Base-by-base conservation (phyloP, 495 filamentous ascomycete species). In the Extremus antarcticus region DNA sequence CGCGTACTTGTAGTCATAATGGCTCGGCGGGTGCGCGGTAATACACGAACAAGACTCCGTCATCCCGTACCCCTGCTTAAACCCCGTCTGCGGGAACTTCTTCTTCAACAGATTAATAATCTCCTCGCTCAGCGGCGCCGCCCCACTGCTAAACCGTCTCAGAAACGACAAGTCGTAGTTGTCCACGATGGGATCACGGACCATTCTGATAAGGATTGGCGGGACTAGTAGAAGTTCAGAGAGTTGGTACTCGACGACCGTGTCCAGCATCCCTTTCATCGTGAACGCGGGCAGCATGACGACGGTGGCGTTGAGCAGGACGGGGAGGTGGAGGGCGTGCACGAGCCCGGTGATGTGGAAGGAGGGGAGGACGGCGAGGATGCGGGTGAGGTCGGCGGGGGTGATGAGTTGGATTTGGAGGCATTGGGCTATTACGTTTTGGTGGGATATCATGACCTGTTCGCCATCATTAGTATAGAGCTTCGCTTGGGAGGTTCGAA, bases 61-160 rank as follows among this genome's bases (percentile, higher is more conserved):
- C 74, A 87, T 82, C 15, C 85, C 84, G 57, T 87, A 87, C 1
- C 80, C 64, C 50, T 86, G 77, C 61, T 83, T 79, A 65, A 86
- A 85, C 0, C 81, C 80, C 13, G 78, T 81, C 25, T 75, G 66
- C 2, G 80, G 77, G 60, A 84, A 84, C 19, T 77, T 77, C 55
- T 74, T 68, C 50, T 77, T 54, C 0, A 84, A 69, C 38, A 74
- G 70, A 39, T 78, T 74, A 17, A 86, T 73, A 17, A 87, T 76
- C 65, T 86, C 83, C 17, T 75, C 74, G 15, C 72, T 75, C 1
- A 86, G 67, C 3, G 84, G 84, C n/a, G 83, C 83, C 2, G 83
- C 82, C 21, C 83, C 83, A 19, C 68, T 71, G 2, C 70, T 74
- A 60, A 84, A 79, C 0, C 75, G 67, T 4, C 63, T 69, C 0